Percentiles rank a stretch among this genome's conserved stretches.
These are phyloP conservation scores for Gossypium ekmanianum DNA, from an alignment of 345 rosid genomes.

Conservation along the genomic window DNA sequence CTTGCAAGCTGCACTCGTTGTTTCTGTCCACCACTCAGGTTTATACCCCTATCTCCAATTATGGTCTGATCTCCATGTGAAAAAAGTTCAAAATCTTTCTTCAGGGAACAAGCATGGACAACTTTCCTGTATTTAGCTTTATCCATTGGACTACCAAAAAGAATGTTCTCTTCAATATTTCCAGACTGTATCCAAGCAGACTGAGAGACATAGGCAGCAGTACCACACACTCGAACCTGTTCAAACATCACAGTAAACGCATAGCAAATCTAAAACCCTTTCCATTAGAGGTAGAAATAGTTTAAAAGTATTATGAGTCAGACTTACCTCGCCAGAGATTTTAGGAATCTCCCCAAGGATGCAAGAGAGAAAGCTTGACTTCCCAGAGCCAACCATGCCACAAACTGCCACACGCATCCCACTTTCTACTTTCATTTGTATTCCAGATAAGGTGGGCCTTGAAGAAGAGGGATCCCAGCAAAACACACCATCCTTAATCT, in stretches of 20 bases:
- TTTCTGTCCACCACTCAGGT: slow-evolving; percentile 98
- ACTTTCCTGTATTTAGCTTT: slow-evolving; percentile 84
- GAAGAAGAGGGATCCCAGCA: slow-evolving; percentile 78
- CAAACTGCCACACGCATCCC: slow-evolving; percentile 99
- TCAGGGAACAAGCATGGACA: slow-evolving; percentile 87
- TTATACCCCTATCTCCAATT: slow-evolving; percentile 99
- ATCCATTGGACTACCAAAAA: slow-evolving; percentile 95
- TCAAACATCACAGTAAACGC: slow-evolving; percentile 24
- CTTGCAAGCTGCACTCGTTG: slow-evolving; percentile 99
- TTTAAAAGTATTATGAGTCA: slow-evolving; percentile 20
- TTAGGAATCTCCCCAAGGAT: slow-evolving; percentile 98
- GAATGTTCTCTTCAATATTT: slow-evolving; percentile 98
- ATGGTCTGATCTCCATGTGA: slow-evolving; percentile 98
- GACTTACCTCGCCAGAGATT: slow-evolving; percentile 93
- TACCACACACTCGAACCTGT: slow-evolving; percentile 91
- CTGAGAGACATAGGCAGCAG: slow-evolving; percentile 95
- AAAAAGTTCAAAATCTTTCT: slow-evolving; percentile 94
- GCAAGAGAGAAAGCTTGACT: slow-evolving; percentile 96
- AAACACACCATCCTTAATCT: slow-evolving; percentile 76
- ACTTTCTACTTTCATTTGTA: slow-evolving; percentile 74
- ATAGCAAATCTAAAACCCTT: slow-evolving; percentile 9
- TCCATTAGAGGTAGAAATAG: slow-evolving; percentile 6
- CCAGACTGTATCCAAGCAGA: slow-evolving; percentile 99
- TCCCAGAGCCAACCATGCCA: slow-evolving; percentile 97
- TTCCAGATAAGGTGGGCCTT: slow-evolving; percentile 67